Evolutionary conservation across 192 early-diverging fungal genomes (phyloP).

Genomic region (Umbelopsis sp.): DNA sequence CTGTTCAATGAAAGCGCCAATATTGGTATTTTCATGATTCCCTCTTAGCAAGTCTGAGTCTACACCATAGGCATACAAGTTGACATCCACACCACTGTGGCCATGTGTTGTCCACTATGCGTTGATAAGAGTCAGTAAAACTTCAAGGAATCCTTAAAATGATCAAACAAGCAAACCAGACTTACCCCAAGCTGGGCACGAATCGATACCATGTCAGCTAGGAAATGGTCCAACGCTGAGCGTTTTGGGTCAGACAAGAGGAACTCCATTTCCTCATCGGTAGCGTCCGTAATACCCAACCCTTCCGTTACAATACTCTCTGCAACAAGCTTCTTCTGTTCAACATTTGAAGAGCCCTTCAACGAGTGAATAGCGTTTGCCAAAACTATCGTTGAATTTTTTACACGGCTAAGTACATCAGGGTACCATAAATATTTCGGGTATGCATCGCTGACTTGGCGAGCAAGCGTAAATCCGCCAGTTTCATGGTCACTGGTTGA

Average conservation of each 20-base stretch:
- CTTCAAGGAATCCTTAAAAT: conserved; percentile 21
- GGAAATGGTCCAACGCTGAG: conserved; percentile 46
- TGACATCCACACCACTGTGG: conserved; percentile 95
- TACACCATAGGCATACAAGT: conserved; percentile 83
- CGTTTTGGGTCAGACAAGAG: conserved; percentile 38
- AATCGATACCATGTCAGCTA: conserved; percentile 53
- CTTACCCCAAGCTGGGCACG: conserved; percentile 62
- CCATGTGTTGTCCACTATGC: conserved; percentile 85
- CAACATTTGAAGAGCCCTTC: conserved; percentile 11
- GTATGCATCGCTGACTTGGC: conserved; percentile 68
- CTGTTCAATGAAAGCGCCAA: conserved; percentile 71
- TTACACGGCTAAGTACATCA: conserved; percentile 65
- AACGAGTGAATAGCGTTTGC: conserved; percentile 45
- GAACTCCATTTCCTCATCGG: conserved; percentile 58
- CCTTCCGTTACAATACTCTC: conserved; percentile 64
- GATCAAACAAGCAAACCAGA: background rate
- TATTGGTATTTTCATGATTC: conserved; percentile 88
- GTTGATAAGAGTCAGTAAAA: conserved; percentile 18
- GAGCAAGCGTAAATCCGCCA: conserved; percentile 85
- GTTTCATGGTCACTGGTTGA: conserved; percentile 97
- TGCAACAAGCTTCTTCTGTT: conserved; percentile 24
- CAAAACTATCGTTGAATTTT: conserved; percentile 64
- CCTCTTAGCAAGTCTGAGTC: conserved; percentile 63
- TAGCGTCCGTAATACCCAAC: conserved; percentile 73
- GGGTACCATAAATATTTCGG: conserved; percentile 93